Evolutionary conservation across 2,329 filamentous ascomycete species (phyloP).

Genomic region (Sporothrix euskadiensis): DNA sequence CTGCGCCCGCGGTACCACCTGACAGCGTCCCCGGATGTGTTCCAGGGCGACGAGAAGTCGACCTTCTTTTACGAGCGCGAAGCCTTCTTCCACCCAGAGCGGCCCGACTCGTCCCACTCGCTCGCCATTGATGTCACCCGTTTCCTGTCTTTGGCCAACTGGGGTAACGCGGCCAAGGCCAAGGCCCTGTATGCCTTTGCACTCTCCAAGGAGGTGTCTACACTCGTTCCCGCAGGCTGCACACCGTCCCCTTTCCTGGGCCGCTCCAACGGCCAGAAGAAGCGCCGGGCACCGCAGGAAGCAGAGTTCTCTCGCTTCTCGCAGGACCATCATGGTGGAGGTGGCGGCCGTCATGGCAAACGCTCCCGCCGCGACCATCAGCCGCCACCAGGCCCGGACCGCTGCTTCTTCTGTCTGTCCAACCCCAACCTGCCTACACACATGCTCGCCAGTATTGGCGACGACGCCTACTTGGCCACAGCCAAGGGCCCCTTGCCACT

Average conservation of each 20-base stretch:
- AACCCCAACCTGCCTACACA: conserved; percentile 82
- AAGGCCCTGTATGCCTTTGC: conserved; percentile 80
- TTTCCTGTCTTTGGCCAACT: conserved; percentile 85
- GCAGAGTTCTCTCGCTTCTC: conserved; percentile 57
- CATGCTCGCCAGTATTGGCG: conserved; percentile 85
- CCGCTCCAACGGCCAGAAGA: conserved; percentile 46
- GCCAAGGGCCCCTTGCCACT: conserved; percentile 87
- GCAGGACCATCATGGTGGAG: conserved; percentile 21
- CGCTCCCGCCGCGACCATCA: conserved; percentile 39
- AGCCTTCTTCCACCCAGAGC: conserved; percentile 73
- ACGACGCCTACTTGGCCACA: conserved; percentile 84
- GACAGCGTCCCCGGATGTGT: conserved; percentile 52
- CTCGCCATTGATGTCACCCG: conserved; percentile 68
- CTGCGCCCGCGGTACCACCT: conserved; percentile 92
- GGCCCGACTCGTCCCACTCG: conserved; percentile 43
- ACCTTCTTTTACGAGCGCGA: conserved; percentile 82
- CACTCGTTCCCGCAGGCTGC: conserved; percentile 65
- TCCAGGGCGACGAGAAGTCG: conserved; percentile 35
- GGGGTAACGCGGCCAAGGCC: conserved; percentile 72
- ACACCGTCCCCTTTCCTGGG: conserved; percentile 72
- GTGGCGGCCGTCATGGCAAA: conserved; percentile 46
- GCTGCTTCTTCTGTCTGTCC: conserved; percentile 94
- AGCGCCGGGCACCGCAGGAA: conserved; percentile 55
- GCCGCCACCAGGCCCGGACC: conserved; percentile 68
- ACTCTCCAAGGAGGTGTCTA: conserved; percentile 63